Conservation (phyloP, 2,329 filamentous ascomycete species). For the Neonectria sp. region DNA sequence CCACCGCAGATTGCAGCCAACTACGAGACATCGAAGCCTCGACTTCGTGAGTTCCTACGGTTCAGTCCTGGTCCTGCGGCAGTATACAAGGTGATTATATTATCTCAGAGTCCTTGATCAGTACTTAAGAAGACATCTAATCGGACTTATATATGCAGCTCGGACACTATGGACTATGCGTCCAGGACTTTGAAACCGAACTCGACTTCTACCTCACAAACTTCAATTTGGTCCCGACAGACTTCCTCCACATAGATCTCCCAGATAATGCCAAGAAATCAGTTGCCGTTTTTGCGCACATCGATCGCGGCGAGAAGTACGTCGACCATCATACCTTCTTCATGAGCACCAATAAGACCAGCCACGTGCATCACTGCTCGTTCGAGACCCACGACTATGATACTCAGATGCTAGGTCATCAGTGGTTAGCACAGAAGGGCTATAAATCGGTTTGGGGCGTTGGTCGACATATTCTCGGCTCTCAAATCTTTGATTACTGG, state of each 20-base stretch:
- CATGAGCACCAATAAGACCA: conserved; percentile 60
- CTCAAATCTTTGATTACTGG: conserved; percentile 73
- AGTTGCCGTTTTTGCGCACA: conserved; percentile 56
- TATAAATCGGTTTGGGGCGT: conserved; percentile 80
- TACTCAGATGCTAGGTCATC: conserved; percentile 78
- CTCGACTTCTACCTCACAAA: conserved; percentile 22
- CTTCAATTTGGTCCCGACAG: conserved; percentile 24
- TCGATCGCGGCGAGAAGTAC: conserved; percentile 59
- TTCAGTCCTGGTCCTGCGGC: conserved; percentile 14
- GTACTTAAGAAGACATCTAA: background rate
- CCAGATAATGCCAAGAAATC: conserved; percentile 1
- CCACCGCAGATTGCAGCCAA: background rate
- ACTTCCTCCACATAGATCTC: conserved; percentile 24
- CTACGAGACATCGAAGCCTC: conserved; percentile 12
- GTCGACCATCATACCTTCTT: conserved; percentile 69
- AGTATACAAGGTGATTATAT: conserved; percentile 22
- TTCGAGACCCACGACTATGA: conserved; percentile 83
- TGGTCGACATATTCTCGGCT: conserved; percentile 78
- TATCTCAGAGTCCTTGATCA: too few relatives aligned
- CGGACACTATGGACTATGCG: conserved; percentile 27
- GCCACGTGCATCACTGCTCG: conserved; percentile 76
- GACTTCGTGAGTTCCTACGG: conserved; percentile 16
- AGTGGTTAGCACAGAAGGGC: conserved; percentile 75
- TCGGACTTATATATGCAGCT: background rate
- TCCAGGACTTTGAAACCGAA: conserved; percentile 13